Base-by-base conservation (phyloP, 2,329 filamentous ascomycete genomes). In the Periconia sp. region DNA sequence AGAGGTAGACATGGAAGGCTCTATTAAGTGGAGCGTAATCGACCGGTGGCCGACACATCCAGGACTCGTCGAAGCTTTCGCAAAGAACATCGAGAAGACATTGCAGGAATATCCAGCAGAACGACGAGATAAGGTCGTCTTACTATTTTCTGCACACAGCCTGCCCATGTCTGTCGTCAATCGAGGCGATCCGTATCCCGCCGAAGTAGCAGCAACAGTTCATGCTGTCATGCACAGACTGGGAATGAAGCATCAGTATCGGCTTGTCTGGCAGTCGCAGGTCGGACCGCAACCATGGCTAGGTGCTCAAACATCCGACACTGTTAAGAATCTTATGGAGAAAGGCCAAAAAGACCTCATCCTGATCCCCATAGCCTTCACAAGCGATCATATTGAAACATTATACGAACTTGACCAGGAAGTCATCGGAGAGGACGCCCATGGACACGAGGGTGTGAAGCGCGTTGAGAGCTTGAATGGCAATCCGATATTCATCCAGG, bases 341-440 rank as follows among this genome's bases (percentile, higher is more conserved):
- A 91, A 94, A 71, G 94, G 92, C 1, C 89, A 96, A 64, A 95
- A 86, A 41, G 91, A 99, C 65, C 78, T 99, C 40, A 79, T 96
- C 1, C 78, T 99, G 5, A 90, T 99, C 42, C 94, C 94, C 0
- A 95, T 99, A 54, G 94, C 94, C 5, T 99, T 99, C 68, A 99
- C 94, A 0, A 95, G 89, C n/a, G 94, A 99, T 63, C 94, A 99
- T 67, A 99, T 99, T 56, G 94, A 99, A 74, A 99, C 94, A 0
- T 78, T 99, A 1, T 97, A 87, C 68, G 94, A 99, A 71, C 77
- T 99, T 38, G 94, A 99, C 68, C 80, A 89, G 59, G 94, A 99
- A 72, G 90, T 99, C 26, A 97, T 99, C 63, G 88, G 89, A 44
- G 92, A 95, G 70, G 63, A 66, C 24, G 89, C 82, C 1, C 85